These are phyloP conservation scores for Pseudodiploospora longispora DNA, from an alignment of 2,329 filamentous ascomycete species.

Conservation along the genomic window DNA sequence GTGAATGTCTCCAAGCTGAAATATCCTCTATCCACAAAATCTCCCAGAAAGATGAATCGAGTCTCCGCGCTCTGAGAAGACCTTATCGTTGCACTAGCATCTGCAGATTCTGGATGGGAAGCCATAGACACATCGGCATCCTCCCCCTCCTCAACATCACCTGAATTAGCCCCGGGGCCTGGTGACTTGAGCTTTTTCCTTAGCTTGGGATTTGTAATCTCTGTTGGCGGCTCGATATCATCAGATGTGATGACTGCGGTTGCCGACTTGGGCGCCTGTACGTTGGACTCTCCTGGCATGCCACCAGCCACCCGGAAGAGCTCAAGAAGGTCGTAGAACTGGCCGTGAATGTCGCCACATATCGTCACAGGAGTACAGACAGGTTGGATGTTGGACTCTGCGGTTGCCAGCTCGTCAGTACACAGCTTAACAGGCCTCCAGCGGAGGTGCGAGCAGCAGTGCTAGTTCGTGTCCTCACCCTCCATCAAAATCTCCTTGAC, in stretches of 20 bases:
- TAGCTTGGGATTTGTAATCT: slow-evolving; percentile 80
- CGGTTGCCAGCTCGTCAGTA: background rate
- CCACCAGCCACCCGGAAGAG: slow-evolving; percentile 94
- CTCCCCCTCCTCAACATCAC: slow-evolving; percentile 43
- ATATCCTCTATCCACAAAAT: slow-evolving; percentile 95
- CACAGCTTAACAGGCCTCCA: too few species aligned
- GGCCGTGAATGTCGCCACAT: slow-evolving; percentile 96
- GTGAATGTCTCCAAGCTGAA: slow-evolving; percentile 98
- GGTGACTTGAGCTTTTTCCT: slow-evolving; percentile 68
- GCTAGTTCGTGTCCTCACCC: slow-evolving; percentile 42
- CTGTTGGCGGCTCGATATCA: slow-evolving; percentile 83
- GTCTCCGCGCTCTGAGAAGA: slow-evolving; percentile 43
- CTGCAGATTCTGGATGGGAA: slow-evolving; percentile 26
- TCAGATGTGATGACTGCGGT: slow-evolving; percentile 77
- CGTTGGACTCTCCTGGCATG: slow-evolving; percentile 78
- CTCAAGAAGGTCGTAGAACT: slow-evolving; percentile 96
- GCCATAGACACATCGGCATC: slow-evolving; percentile 27
- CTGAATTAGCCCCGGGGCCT: slow-evolving; percentile 32
- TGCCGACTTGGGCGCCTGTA: slow-evolving; percentile 59
- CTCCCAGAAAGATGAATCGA: slow-evolving; percentile 60
- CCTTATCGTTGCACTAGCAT: slow-evolving; percentile 21
- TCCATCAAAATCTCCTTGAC: slow-evolving; percentile 99
- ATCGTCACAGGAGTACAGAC: slow-evolving; percentile 93
- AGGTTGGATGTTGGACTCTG: slow-evolving; percentile 98
- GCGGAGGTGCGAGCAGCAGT: background rate